phyloP scores from a whole-genome alignment of 2,329 filamentous ascomycete genomes.

The Epicoccum sorghinum region DNA sequence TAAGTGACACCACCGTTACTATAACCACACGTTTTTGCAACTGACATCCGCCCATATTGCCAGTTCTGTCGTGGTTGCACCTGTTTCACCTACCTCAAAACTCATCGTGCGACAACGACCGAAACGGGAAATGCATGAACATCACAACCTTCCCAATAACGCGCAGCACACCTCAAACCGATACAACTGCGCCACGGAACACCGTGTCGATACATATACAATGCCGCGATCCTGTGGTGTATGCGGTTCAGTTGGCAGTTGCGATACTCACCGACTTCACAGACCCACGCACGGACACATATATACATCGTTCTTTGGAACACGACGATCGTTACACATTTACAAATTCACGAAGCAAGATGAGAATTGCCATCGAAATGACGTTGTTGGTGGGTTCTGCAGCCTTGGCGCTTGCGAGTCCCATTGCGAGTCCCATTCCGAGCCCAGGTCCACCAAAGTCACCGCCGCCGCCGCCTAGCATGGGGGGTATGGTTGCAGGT shows the following conservation, averaged over 20 bases:
- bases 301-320: constrained; percentile 12
- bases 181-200: background rate
- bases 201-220: constrained; percentile 10
- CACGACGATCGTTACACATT: constrained; percentile 17
- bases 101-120: constrained; percentile 15
- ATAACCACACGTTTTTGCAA: background rate
- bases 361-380: constrained; percentile 25
- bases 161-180: constrained; percentile 6
- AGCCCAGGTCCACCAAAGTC: constrained; percentile 3
- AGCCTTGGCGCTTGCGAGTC: constrained; percentile 27
- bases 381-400: constrained; percentile 19
- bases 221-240: background rate
- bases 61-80: background rate
- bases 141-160: constrained; percentile 6
- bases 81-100: constrained; percentile 16
- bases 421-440: constrained; percentile 28
- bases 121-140: constrained; percentile 16
- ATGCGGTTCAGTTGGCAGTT: constrained; percentile 3
- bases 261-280: constrained; percentile 7
- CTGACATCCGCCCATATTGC: background rate
- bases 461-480: background rate
- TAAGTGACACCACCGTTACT: background rate
- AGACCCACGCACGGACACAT: constrained; percentile 1
- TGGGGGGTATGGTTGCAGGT: constrained; percentile 20
- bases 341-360: constrained; percentile 6